These are phyloP conservation scores for Tetracladium setigerum DNA, from an alignment of 495 filamentous ascomycete species.

Conservation along the genomic window DNA sequence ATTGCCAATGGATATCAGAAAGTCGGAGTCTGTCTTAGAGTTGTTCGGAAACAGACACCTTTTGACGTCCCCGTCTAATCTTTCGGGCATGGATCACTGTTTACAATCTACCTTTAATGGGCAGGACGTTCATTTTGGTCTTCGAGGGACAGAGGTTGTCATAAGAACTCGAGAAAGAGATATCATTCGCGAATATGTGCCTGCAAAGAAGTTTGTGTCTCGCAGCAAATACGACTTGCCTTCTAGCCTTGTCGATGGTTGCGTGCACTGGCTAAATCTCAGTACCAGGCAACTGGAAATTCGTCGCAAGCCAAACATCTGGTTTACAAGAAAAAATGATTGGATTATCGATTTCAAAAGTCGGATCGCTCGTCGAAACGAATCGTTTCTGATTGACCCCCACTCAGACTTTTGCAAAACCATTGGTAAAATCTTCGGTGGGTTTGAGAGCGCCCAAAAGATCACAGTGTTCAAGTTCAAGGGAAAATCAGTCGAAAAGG, in stretches of 20 bases:
- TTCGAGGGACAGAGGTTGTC: slow-evolving; percentile 28
- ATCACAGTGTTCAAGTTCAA: slow-evolving; percentile 30
- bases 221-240: slow-evolving; percentile 42
- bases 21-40: slow-evolving; percentile 28
- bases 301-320: slow-evolving; percentile 33
- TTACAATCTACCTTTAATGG: slow-evolving; percentile 22
- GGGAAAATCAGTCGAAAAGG: neutral
- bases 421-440: slow-evolving; percentile 26
- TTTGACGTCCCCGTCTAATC: slow-evolving; percentile 33
- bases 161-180: slow-evolving; percentile 25
- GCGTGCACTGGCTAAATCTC: slow-evolving; percentile 54
- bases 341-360: slow-evolving; percentile 25
- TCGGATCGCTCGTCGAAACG: slow-evolving; percentile 16
- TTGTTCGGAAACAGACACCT: slow-evolving; percentile 44
- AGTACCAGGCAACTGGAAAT: slow-evolving; percentile 40
- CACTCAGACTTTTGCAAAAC: slow-evolving; percentile 22
- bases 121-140: slow-evolving; percentile 42
- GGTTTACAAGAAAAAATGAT: slow-evolving; percentile 25
- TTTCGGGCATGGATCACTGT: slow-evolving; percentile 38
- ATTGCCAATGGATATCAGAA: slow-evolving; percentile 35
- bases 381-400: slow-evolving; percentile 22
- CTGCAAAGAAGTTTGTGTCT: slow-evolving; percentile 20
- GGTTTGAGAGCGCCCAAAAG: slow-evolving; percentile 26
- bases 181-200: slow-evolving; percentile 30
- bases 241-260: slow-evolving; percentile 35